Conservation (phyloP, 2,329 filamentous ascomycete genomes). For the Fusarium domesticum region DNA sequence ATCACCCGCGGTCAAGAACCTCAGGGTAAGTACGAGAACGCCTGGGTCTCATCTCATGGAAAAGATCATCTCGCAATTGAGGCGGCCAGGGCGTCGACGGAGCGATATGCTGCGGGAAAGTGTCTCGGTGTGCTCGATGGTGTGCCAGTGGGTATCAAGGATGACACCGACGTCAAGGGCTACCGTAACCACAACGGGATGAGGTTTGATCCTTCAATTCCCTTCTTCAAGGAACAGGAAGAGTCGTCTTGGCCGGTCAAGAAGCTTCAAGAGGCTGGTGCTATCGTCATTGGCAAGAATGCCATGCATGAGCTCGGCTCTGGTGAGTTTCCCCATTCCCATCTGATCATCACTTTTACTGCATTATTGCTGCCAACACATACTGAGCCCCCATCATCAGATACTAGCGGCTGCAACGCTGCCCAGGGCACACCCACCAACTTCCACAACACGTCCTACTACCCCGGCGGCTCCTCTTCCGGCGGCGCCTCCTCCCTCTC, state of each 20-base stretch:
- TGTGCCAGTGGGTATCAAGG: slow-evolving; percentile 79
- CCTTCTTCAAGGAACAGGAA: slow-evolving; percentile 48
- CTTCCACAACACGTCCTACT: slow-evolving; percentile 73
- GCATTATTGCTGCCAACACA: no score
- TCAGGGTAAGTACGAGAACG: slow-evolving; percentile 61
- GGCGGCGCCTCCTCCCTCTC: slow-evolving; percentile 70
- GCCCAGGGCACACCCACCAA: slow-evolving; percentile 72
- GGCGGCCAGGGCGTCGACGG: slow-evolving; percentile 70
- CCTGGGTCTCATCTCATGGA: slow-evolving; percentile 67
- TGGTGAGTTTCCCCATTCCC: slow-evolving; percentile 42
- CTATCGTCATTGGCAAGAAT: slow-evolving; percentile 70
- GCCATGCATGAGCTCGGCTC: slow-evolving; percentile 80
- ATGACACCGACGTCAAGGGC: slow-evolving; percentile 70
- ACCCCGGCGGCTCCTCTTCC: slow-evolving; percentile 77
- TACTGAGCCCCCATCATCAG: slow-evolving; percentile 34
- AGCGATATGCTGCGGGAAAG: slow-evolving; percentile 65
- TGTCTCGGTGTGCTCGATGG: slow-evolving; percentile 72
- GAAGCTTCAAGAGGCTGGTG: slow-evolving; percentile 71
- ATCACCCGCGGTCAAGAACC: slow-evolving; percentile 58
- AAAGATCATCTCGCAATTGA: slow-evolving; percentile 56
- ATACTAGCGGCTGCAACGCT: slow-evolving; percentile 81
- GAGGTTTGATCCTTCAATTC: slow-evolving; percentile 52
- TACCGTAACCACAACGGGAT: slow-evolving; percentile 67
- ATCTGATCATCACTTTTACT: not conserved
- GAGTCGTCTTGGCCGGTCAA: slow-evolving; percentile 68